Conservation (phyloP, 1,284 basidiomycete species). For the Singerocomus rubriflavus region DNA sequence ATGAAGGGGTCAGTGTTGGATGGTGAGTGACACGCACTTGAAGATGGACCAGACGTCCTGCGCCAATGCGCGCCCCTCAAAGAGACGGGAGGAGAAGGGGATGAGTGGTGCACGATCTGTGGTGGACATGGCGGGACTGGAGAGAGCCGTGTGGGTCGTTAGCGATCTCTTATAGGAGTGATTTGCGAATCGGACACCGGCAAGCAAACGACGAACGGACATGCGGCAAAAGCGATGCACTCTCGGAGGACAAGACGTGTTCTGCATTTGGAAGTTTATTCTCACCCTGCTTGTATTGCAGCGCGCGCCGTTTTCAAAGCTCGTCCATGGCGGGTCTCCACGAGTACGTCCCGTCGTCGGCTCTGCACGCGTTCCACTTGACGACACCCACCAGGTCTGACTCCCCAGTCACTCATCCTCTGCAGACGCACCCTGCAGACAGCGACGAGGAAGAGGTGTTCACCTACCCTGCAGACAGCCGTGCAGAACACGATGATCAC, state of each 20-base stretch:
- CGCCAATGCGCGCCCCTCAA: constrained; percentile 69
- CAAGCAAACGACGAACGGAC: too few relatives aligned
- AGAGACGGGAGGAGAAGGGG: constrained; percentile 64
- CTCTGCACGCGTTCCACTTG: too few relatives aligned
- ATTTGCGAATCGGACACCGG: too few relatives aligned
- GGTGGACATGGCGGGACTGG: neutral
- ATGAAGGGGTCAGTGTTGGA: neutral
- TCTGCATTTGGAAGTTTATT: constrained; percentile 9
- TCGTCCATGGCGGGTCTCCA: constrained; percentile 21
- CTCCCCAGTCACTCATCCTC: constrained; percentile 21
- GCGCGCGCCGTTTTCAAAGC: too few relatives aligned
- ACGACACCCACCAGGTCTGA: constrained; percentile 20
- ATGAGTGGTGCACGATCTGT: constrained; percentile 49
- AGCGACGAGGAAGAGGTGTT: constrained; percentile 32
- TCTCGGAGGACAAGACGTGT: too few relatives aligned
- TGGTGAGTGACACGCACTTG: constrained; percentile 54
- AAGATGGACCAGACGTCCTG: constrained; percentile 93
- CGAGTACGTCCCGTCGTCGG: constrained; percentile 38
- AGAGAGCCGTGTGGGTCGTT: too few relatives aligned
- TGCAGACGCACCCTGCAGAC: constrained; percentile 9
- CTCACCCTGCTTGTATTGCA: constrained; percentile 2
- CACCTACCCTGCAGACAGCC: constrained; percentile 27
- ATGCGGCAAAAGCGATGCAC: too few relatives aligned
- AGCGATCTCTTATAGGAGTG: too few relatives aligned
- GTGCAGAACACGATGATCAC: neutral